phyloP scores from a whole-genome alignment of 106 monocot genomes.

The Apostasia shenzhenica region DNA sequence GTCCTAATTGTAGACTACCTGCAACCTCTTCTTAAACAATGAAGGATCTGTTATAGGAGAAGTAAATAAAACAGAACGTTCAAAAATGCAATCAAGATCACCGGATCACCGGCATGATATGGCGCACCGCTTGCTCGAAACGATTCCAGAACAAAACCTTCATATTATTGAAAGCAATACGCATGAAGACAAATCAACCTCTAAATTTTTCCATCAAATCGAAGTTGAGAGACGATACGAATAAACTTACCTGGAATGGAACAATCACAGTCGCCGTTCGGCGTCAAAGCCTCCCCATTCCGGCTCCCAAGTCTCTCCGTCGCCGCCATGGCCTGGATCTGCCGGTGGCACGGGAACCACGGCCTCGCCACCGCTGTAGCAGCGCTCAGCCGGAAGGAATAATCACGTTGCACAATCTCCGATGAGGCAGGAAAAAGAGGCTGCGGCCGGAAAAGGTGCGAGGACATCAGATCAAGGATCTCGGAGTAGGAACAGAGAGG shows the following conservation, averaged over 20 bases:
- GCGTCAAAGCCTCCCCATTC: background rate
- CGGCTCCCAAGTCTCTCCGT: slow-evolving; percentile 3
- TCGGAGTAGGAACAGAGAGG: background rate
- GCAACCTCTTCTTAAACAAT: no score
- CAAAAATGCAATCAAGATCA: background rate
- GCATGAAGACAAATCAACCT: background rate
- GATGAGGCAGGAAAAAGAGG: background rate
- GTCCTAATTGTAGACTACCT: no score
- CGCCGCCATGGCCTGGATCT: slow-evolving; percentile 30
- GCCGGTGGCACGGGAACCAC: slow-evolving; percentile 30
- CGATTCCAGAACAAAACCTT: background rate
- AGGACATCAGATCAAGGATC: background rate
- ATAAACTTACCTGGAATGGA: slow-evolving; percentile 4
- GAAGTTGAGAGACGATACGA: background rate
- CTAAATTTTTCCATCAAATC: background rate
- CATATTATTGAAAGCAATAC: background rate
- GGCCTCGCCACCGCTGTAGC: slow-evolving; percentile 23
- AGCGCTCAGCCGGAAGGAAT: background rate
- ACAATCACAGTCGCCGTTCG: slow-evolving; percentile 5
- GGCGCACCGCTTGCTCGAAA: background rate
- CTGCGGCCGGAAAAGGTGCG: background rate
- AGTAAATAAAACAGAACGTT: no score
- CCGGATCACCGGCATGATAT: background rate
- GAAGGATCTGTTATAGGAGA: no score
- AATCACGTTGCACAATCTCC: background rate